Evolutionary conservation across 2,329 filamentous ascomycete genomes (phyloP), one percentile per base, ranked within the genome.

Genomic region (Talaromyces albobiverticillius): DNA sequence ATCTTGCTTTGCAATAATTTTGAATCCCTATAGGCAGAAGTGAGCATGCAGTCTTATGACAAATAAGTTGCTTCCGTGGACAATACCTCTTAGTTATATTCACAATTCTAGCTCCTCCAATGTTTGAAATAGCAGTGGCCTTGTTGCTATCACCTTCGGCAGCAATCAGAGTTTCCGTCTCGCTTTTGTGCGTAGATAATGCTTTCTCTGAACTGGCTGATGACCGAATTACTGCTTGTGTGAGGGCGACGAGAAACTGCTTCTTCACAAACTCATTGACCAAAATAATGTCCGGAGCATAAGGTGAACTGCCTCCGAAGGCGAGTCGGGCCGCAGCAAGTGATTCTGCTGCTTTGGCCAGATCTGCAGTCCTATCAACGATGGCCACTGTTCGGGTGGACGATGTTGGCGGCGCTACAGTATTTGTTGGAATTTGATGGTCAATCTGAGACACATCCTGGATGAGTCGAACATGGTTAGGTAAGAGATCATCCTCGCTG

Each of bases 221-320:
- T 6, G 10, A 29, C 10, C 10, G 5, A 23, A 50, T 54, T 20
- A 29, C 41, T 26, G 62, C 59, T 18, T 77, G 71, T 34, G 77
- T 64, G 4, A 78, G 73, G 0, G 78, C 77, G 45, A 79, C 73
- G 0, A 82, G 64, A 58, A 86, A 85, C 0, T 75, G 72, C 52
- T 79, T 74, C 68, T 81, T 80, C 3, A 76, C 72, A 55, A 79
- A 87, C 58, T 87, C 84, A 56, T 87, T 85, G n/a, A 87, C 83
- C 0, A 86, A 67, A 0, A 87, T 79, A 0, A 85, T 26, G 60
- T 87, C 83, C 0, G 84, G 84, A 0, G 82, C 79, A 61, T 86
- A 86, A 0, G 82, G 76, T 1, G 83, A 85, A 2, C 67, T 72
- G 2, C 83, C 83, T 1, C 78, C 72, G 26, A 84, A 81, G 13